Evolutionary conservation across 192 early-diverging fungal genomes (phyloP).

Genomic region (Umbelopsis sp.): DNA sequence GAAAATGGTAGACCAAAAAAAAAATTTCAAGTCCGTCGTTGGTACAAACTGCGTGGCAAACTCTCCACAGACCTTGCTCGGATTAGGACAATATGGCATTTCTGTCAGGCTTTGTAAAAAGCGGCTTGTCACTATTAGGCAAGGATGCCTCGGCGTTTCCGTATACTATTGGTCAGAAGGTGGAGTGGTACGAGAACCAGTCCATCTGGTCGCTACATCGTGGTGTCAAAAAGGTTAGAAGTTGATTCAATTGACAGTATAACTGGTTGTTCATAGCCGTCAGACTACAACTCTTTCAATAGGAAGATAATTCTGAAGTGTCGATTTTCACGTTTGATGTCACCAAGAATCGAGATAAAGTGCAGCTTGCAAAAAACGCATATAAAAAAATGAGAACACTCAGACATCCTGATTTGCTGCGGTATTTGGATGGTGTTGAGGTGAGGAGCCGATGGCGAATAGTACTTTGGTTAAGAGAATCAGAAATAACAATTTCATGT

Average conservation of each 20-base stretch:
- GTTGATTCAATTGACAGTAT: neutral
- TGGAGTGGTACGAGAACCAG: slow-evolving; percentile 57
- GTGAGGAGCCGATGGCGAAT: slow-evolving; percentile 36
- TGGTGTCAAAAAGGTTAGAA: slow-evolving; percentile 63
- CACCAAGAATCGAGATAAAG: slow-evolving; percentile 59
- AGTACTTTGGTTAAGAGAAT: neutral
- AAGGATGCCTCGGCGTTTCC: slow-evolving; percentile 67
- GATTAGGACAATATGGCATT: slow-evolving; percentile 39
- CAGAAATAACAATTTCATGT: slow-evolving; percentile 11
- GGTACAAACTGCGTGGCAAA: neutral
- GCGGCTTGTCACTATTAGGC: slow-evolving; percentile 48
- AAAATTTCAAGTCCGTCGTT: slow-evolving; percentile 4
- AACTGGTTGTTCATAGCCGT: neutral
- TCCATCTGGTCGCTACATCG: slow-evolving; percentile 70
- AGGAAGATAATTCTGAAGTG: slow-evolving; percentile 68
- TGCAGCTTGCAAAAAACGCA: slow-evolving; percentile 88
- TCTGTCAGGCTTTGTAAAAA: slow-evolving; percentile 44
- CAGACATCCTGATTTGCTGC: slow-evolving; percentile 85
- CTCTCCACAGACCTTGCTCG: neutral
- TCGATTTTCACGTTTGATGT: slow-evolving; percentile 89
- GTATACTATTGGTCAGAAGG: slow-evolving; percentile 66
- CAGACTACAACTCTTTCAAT: neutral
- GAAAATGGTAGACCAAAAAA: neutral
- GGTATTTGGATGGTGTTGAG: slow-evolving; percentile 88
- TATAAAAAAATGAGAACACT: slow-evolving; percentile 86